Evolutionary conservation across 2,329 filamentous ascomycete genomes (phyloP).

Genomic region (Cercospora berteroae): DNA sequence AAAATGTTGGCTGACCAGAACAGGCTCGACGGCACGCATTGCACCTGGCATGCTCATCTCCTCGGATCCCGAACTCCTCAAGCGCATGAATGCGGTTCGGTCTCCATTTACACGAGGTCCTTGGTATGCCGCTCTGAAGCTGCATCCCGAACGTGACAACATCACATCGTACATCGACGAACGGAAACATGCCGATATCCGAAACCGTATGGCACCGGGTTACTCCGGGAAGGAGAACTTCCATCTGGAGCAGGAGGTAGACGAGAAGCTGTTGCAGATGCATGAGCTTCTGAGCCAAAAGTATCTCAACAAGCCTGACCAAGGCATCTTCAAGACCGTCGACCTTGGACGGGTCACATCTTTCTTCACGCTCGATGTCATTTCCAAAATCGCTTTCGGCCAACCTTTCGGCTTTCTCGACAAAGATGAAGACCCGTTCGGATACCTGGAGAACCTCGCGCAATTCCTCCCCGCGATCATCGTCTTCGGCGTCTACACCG

Average conservation of each 20-base stretch:
- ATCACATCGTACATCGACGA: conserved; percentile 43
- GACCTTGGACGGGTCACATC: conserved; percentile 39
- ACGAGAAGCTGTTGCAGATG: conserved; percentile 37
- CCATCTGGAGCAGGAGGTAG: conserved; percentile 40
- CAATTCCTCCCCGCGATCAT: conserved; percentile 47
- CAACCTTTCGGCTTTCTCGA: conserved; percentile 52
- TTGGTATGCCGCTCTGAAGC: conserved; percentile 41
- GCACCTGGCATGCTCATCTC: conserved; percentile 41
- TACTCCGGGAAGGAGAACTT: conserved; percentile 44
- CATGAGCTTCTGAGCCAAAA: conserved; percentile 37
- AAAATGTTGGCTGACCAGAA: background rate
- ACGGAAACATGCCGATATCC: conserved; percentile 40
- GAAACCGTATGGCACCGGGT: conserved; percentile 39
- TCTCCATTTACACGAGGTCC: conserved; percentile 39
- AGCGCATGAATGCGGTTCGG: conserved; percentile 42
- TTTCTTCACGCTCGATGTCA: conserved; percentile 45
- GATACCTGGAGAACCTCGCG: conserved; percentile 49
- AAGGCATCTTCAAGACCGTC: conserved; percentile 35
- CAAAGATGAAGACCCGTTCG: conserved; percentile 50
- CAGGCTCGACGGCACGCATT: conserved; percentile 42
- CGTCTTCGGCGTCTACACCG: conserved; percentile 46
- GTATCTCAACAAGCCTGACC: conserved; percentile 37
- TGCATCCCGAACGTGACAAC: conserved; percentile 43
- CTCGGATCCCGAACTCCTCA: conserved; percentile 39
- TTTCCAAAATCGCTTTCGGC: conserved; percentile 43